These are phyloP conservation scores for Mrakia blollopis DNA, from an alignment of 768 basidiomycete species.

Conservation along the genomic window DNA sequence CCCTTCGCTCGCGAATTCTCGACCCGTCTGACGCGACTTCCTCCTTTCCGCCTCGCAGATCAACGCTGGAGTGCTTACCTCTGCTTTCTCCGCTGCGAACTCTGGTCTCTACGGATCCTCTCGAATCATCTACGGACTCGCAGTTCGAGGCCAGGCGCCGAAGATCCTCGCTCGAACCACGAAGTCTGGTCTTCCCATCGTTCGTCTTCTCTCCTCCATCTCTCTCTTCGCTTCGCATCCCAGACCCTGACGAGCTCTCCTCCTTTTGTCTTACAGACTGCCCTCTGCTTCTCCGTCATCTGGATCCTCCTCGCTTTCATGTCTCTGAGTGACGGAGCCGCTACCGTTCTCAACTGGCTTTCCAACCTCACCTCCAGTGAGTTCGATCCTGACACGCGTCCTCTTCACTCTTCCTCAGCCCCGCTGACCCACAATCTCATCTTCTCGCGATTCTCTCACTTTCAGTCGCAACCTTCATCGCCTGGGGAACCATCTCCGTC, in stretches of 20 bases:
- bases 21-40: too few species aligned
- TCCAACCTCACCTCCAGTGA: conserved; percentile 47
- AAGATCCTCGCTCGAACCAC: conserved; percentile 50
- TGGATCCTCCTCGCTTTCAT: conserved; percentile 35
- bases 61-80: conserved; percentile 62
- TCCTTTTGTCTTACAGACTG: background rate
- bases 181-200: conserved; percentile 34
- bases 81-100: conserved; percentile 32
- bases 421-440: too few species aligned
- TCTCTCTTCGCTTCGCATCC: too few species aligned
- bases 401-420: too few species aligned
- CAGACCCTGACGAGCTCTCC: too few species aligned
- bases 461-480: conserved; percentile 44
- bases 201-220: too few species aligned
- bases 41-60: conserved; percentile 41
- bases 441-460: too few species aligned
- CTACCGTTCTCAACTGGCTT: conserved; percentile 60
- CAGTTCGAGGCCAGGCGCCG: conserved; percentile 48
- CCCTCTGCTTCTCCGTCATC: conserved; percentile 40
- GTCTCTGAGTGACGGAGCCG: conserved; percentile 38
- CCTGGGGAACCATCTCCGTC: conserved; percentile 11
- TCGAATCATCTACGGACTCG: conserved; percentile 46
- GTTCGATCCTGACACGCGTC: too few species aligned
- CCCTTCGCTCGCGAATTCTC: too few species aligned
- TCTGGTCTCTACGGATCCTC: conserved; percentile 40